Evolutionary conservation across 2,329 filamentous ascomycete species (phyloP).

Genomic region (Sclerotinia glacialis): DNA sequence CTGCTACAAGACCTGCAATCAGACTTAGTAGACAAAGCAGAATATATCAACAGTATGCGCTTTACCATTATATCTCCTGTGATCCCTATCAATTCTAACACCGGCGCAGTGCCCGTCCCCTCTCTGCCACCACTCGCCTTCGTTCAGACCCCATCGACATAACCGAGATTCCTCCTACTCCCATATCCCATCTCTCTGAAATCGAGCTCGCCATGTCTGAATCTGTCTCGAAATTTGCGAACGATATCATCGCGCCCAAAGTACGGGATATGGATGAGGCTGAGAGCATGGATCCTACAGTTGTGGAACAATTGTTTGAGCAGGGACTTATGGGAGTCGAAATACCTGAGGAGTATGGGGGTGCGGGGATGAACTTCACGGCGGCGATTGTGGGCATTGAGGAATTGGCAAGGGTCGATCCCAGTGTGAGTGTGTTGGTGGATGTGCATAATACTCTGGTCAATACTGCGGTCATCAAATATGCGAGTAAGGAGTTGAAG

Average conservation of each 20-base stretch:
- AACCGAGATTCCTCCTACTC: constrained; percentile 78
- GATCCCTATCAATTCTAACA: constrained; percentile 14
- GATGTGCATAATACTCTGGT: constrained; percentile 98
- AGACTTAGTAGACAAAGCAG: constrained; percentile 42
- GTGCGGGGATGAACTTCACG: constrained; percentile 98
- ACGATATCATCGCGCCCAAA: constrained; percentile 83
- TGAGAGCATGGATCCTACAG: constrained; percentile 82
- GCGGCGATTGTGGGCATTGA: constrained; percentile 94
- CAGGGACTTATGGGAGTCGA: constrained; percentile 97
- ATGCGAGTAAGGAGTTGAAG: constrained; percentile 72
- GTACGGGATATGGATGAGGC: constrained; percentile 97
- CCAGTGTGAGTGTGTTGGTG: constrained; percentile 89
- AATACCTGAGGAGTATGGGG: constrained; percentile 95
- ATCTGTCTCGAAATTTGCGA: constrained; percentile 84
- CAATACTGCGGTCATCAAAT: constrained; percentile 88
- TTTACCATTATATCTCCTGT: neutral
- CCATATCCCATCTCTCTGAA: constrained; percentile 90
- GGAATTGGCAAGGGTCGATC: constrained; percentile 90
- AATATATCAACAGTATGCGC: constrained; percentile 44
- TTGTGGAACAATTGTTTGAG: constrained; percentile 94
- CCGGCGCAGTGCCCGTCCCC: constrained; percentile 46
- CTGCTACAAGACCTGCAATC: constrained; percentile 39
- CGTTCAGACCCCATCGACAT: constrained; percentile 59
- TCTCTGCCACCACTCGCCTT: constrained; percentile 59
- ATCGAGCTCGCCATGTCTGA: constrained; percentile 87